phyloP scores from a whole-genome alignment of 768 basidiomycete genomes.

The Macrolepiota albuminosa region DNA sequence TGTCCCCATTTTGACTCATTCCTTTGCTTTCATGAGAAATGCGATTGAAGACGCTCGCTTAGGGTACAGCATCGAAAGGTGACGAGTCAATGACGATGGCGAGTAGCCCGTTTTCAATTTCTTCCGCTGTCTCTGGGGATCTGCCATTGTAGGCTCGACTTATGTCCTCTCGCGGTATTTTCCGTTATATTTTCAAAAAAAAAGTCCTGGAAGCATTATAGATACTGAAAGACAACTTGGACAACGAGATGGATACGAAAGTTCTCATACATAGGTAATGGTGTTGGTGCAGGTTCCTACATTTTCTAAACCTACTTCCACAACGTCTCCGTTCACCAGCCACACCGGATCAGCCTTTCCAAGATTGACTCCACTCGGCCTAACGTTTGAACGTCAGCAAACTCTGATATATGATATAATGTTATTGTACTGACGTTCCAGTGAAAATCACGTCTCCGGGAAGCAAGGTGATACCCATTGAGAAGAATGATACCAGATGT shows the following conservation, averaged over 20 bases:
- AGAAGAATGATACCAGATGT: slow-evolving; percentile 36
- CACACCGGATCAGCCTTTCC: slow-evolving; percentile 21
- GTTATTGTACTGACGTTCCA: slow-evolving; percentile 29
- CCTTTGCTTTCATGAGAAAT: no score
- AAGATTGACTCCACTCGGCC: slow-evolving; percentile 16
- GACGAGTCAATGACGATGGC: no score
- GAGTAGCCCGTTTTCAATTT: not conserved
- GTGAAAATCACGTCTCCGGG: slow-evolving; percentile 42
- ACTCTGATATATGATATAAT: not conserved
- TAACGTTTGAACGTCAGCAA: slow-evolving; percentile 1
- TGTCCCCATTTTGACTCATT: no score
- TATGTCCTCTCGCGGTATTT: not conserved
- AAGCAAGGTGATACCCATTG: slow-evolving; percentile 37
- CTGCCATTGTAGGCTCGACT: not conserved
- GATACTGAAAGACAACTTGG: not conserved
- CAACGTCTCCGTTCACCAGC: slow-evolving; percentile 21
- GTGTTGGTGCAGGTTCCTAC: slow-evolving; percentile 23
- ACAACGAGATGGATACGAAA: not conserved
- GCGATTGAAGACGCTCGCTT: no score
- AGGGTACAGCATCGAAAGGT: no score
- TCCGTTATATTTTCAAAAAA: not conserved
- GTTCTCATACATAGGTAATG: slow-evolving; percentile 11
- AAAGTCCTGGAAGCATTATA: not conserved
- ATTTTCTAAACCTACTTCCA: slow-evolving; percentile 22
- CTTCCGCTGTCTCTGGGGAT: not conserved